Conservation (phyloP, 2,329 filamentous ascomycete species). For the Tolypocladium amazonense region DNA sequence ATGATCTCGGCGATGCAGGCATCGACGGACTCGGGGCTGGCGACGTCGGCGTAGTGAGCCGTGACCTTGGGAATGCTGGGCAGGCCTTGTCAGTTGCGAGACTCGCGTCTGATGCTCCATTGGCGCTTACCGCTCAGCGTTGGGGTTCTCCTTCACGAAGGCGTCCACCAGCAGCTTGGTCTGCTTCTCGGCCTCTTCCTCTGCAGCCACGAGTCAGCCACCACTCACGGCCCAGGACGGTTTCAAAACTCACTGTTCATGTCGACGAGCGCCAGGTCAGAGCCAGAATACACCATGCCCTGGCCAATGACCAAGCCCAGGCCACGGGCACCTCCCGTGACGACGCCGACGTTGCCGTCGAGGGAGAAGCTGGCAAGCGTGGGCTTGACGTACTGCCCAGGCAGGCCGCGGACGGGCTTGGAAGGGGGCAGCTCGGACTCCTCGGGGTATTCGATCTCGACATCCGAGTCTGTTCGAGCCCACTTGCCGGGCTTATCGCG, state of each 20-base stretch:
- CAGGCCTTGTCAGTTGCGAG: not conserved
- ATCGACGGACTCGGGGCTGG: constrained; percentile 68
- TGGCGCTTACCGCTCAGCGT: constrained; percentile 47
- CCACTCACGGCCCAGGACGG: not conserved
- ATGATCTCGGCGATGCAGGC: constrained; percentile 53
- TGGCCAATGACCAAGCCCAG: constrained; percentile 89
- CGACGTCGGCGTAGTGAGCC: constrained; percentile 82
- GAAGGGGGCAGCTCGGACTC: constrained; percentile 63
- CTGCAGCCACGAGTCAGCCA: constrained; percentile 28
- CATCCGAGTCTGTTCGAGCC: constrained; percentile 69
- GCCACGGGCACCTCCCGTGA: constrained; percentile 85
- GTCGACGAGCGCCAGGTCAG: constrained; percentile 85
- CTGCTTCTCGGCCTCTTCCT: constrained; percentile 73
- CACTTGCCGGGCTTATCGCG: constrained; percentile 48
- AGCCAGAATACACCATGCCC: constrained; percentile 78
- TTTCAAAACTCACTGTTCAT: constrained; percentile 56
- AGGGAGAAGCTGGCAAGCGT: constrained; percentile 81
- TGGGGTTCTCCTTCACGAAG: constrained; percentile 72
- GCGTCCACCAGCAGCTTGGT: constrained; percentile 62
- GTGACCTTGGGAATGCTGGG: constrained; percentile 68
- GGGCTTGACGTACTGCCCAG: constrained; percentile 72
- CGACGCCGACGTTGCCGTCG: constrained; percentile 70
- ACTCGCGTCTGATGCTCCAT: not conserved
- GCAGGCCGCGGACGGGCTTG: constrained; percentile 61
- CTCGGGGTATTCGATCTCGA: constrained; percentile 69